Percentiles rank a stretch among this genome's conserved stretches.
Conservation (phyloP, 495 filamentous ascomycete genomes). For the Aspergillus biplanus region DNA sequence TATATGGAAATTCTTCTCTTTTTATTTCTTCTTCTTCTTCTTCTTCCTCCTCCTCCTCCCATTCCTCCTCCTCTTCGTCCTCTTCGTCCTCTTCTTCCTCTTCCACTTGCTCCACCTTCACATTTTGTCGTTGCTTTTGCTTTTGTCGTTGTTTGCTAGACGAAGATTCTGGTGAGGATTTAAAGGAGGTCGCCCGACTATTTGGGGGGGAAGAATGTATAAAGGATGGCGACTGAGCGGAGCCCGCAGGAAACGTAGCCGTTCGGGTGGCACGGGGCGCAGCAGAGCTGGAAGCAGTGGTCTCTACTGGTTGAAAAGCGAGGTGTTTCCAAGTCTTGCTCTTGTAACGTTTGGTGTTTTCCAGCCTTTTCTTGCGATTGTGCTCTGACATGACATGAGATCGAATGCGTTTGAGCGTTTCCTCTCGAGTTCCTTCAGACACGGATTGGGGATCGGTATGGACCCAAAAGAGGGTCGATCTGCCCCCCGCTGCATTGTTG, state of each 20-base stretch:
- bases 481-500: constrained; percentile 38
- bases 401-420: constrained; percentile 53
- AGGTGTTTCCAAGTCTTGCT: constrained; percentile 50
- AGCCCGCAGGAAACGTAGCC: constrained; percentile 1
- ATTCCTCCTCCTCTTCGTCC: too few species aligned
- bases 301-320: constrained; percentile 43
- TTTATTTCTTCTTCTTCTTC: too few species aligned
- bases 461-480: constrained; percentile 53
- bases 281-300: constrained; percentile 27
- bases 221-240: constrained; percentile 4
- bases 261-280: constrained; percentile 22
- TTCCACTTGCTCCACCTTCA: too few species aligned
- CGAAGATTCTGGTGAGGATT: constrained; percentile 13
- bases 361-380: constrained; percentile 52
- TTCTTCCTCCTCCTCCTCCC: too few species aligned
- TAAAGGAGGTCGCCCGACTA: constrained; percentile 1
- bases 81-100: too few species aligned
- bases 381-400: constrained; percentile 57
- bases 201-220: constrained; percentile 6
- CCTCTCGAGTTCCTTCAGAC: constrained; percentile 44
- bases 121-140: too few species aligned
- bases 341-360: constrained; percentile 49
- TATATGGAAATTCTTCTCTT: too few species aligned
- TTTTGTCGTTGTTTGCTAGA: constrained; percentile 15
- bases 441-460: constrained; percentile 47